Evolutionary conservation across 768 basidiomycete genomes (phyloP).

Genomic region (Mycena alexandri): DNA sequence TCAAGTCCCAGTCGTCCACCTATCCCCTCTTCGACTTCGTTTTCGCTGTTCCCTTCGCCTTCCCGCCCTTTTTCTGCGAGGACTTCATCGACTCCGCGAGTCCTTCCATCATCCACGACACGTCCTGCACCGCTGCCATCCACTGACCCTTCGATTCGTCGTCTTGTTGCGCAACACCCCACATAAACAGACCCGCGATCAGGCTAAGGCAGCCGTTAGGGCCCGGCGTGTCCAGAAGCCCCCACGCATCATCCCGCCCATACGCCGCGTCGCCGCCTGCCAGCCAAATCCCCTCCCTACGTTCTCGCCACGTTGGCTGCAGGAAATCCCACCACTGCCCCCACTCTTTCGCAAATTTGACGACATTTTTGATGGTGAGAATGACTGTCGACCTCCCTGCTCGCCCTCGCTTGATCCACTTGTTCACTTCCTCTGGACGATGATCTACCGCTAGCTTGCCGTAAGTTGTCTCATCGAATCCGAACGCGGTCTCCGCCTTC

Average conservation of each 20-base stretch:
- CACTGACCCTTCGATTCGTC: background rate
- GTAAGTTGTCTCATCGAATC: background rate
- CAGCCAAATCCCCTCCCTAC: background rate
- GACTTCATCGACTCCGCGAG: background rate
- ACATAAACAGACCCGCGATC: background rate
- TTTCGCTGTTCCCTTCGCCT: too few species aligned
- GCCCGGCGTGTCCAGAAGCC: background rate
- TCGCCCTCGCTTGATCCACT: background rate
- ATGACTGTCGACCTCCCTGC: background rate
- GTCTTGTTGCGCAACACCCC: background rate
- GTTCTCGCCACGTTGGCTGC: background rate
- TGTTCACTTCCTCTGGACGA: background rate
- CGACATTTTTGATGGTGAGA: background rate
- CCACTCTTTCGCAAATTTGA: background rate
- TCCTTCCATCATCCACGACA: background rate
- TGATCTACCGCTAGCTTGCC: background rate
- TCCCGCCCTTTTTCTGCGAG: too few species aligned
- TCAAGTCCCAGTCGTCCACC: too few species aligned
- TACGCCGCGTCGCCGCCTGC: background rate
- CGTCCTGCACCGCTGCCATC: too few species aligned
- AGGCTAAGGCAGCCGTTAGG: background rate
- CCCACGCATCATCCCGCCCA: background rate
- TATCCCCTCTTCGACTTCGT: too few species aligned
- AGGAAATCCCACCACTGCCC: background rate
- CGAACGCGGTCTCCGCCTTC: background rate